These are phyloP conservation scores for Knufia petricola DNA, from an alignment of 2,329 filamentous ascomycete species.

Conservation along the genomic window DNA sequence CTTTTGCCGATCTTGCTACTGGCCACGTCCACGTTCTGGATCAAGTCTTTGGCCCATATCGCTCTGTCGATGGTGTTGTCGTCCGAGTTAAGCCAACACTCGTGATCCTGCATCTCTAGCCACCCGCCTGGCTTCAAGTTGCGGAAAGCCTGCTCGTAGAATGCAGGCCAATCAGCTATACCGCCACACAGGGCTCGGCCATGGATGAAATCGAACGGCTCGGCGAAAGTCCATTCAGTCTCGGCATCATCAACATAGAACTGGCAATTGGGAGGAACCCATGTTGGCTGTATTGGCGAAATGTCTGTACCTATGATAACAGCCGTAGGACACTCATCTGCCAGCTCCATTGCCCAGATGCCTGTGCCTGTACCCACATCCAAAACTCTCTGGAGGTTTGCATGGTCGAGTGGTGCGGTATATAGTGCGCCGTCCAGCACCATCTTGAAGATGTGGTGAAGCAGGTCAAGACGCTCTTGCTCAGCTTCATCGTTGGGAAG, in stretches of 20 bases:
- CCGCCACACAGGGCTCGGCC: constrained; percentile 21
- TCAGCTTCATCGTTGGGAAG: constrained; percentile 18
- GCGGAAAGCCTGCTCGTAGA: constrained; percentile 18
- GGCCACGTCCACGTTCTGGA: constrained; percentile 15
- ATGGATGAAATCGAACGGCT: constrained; percentile 27
- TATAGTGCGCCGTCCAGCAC: constrained; percentile 26
- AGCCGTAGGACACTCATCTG: constrained; percentile 18
- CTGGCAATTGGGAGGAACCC: constrained; percentile 25
- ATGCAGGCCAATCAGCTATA: constrained; percentile 21
- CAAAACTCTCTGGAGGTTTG: constrained; percentile 24
- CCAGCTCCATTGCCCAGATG: constrained; percentile 32
- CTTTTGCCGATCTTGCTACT: constrained; percentile 6
- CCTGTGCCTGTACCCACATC: constrained; percentile 31
- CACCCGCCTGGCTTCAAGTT: constrained; percentile 25
- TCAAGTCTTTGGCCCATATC: constrained; percentile 22
- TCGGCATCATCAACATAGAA: constrained; percentile 28
- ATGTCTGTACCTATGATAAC: constrained; percentile 37
- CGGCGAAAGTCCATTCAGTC: constrained; percentile 21
- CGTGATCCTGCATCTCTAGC: constrained; percentile 21
- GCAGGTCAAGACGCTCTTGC: constrained; percentile 12
- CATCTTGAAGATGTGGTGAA: constrained; percentile 24
- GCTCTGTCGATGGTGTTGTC: constrained; percentile 11
- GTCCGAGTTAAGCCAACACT: constrained; percentile 15
- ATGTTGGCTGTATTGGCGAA: constrained; percentile 11
- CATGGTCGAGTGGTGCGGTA: constrained; percentile 22